Base-by-base conservation (phyloP, 108 stramenopile species). In the Stephanodiscus minutulus region DNA sequence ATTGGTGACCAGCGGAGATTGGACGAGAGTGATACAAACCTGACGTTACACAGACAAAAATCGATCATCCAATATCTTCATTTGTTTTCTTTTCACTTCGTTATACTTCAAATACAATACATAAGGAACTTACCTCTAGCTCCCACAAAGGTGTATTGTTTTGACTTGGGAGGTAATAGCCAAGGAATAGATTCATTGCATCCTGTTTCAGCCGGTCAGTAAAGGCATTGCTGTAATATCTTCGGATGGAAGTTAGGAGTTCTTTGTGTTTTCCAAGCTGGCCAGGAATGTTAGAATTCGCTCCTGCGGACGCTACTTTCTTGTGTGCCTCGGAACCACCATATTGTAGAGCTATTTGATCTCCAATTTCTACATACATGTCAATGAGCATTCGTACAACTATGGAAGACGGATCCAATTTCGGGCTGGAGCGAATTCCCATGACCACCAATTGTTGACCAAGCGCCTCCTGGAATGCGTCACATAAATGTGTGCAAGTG, bases 291-390 rank as follows among this genome's bases (percentile, higher is more conserved):
- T 58, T 85, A 13, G 84, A 85, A 76, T 85, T 89, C 15, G 83
- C 68, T 50, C 87, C 71, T 66, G 84, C 87, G 28, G 86, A 81
- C 5, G 86, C 79, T 22, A 96, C 96, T 66, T 98, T 98, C 65
- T 98, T 98, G 75, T 99, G 96, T 7, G 98, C 98, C 56, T 98
- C 98, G 31, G 92, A 94, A n/a, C 98, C 98, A 18, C 98, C 98
- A 61, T 99, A 99, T 73, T 99, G 98, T 37, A 99, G 85, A 18
- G 98, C 96, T 47, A 96, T 90, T 66, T 89, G 87, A 78, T 99
- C 98, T 21, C 97, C 98, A 55, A 98, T 87, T 64, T 96, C 97
- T 17, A 95, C 94, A 84, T 97, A 99, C 93, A 99, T 95, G 52
- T 98, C 97, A 77, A 98, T 98, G 43, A 98, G 78, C 54, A 97